Percentiles rank a stretch among this genome's conserved stretches.
These are phyloP conservation scores for Leccinum subgranulosum DNA, from an alignment of 768 basidiomycete species.

Conservation along the genomic window DNA sequence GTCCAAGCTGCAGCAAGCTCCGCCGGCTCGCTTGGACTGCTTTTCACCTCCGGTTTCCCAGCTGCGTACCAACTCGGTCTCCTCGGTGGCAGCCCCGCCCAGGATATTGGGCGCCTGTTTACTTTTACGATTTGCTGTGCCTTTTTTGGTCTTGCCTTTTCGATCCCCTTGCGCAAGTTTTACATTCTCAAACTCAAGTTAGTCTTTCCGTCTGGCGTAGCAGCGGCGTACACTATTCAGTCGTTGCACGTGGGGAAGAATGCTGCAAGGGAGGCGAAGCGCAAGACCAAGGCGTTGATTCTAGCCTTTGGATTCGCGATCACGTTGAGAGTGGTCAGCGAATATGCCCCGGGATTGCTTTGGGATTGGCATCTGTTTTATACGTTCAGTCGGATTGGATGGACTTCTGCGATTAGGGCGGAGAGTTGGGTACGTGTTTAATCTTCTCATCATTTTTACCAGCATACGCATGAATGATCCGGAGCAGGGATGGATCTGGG, in stretches of 20 bases:
- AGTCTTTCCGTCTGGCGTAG: slow-evolving; percentile 63
- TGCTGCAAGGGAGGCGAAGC: slow-evolving; percentile 49
- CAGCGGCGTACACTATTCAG: slow-evolving; percentile 63
- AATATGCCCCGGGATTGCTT: background rate
- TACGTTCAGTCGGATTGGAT: background rate
- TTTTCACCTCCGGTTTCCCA: slow-evolving; percentile 58
- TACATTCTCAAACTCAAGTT: slow-evolving; percentile 63
- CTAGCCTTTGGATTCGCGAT: slow-evolving; percentile 47
- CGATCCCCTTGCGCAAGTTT: slow-evolving; percentile 58
- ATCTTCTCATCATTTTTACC: background rate
- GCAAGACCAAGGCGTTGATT: slow-evolving; percentile 52
- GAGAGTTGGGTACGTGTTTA: slow-evolving; percentile 26
- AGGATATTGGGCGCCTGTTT: slow-evolving; percentile 56
- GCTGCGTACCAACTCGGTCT: slow-evolving; percentile 57
- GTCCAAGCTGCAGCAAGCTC: slow-evolving; percentile 31
- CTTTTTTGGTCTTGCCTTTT: slow-evolving; percentile 66
- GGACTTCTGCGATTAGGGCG: background rate
- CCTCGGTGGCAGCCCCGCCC: slow-evolving; percentile 40
- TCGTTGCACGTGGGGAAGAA: slow-evolving; percentile 52
- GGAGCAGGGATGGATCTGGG: slow-evolving; percentile 31
- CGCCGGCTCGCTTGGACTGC: slow-evolving; percentile 55
- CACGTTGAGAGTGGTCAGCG: slow-evolving; percentile 31
- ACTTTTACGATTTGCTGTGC: slow-evolving; percentile 51
- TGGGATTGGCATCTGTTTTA: slow-evolving; percentile 3
- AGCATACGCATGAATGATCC: slow-evolving; percentile 25